These are phyloP conservation scores for Sphagnum fallax DNA, from an alignment of 228 moss, liverwort and hornwort species.

Conservation along the genomic window DNA sequence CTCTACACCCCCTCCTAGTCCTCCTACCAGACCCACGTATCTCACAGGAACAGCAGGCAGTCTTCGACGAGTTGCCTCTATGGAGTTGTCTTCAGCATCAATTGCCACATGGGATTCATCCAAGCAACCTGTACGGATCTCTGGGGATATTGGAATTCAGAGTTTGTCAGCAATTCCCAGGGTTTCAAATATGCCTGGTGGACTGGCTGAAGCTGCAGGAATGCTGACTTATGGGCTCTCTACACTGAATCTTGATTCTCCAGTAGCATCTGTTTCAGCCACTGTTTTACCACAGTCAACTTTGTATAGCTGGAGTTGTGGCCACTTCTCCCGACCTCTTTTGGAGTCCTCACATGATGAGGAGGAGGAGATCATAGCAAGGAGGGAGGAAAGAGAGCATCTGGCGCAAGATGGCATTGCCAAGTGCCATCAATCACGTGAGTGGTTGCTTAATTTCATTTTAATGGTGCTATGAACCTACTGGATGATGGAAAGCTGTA, in stretches of 20 bases:
- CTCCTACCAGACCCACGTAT: conserved; percentile 53
- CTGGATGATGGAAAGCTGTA: too few species aligned
- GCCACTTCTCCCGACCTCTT: conserved; percentile 86
- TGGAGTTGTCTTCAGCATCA: conserved; percentile 65
- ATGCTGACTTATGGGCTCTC: conserved; percentile 54
- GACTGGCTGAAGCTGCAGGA: conserved; percentile 49
- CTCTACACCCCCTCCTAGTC: conserved; percentile 86
- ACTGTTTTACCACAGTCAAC: conserved; percentile 60
- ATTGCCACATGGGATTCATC: conserved; percentile 52
- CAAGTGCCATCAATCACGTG: conserved; percentile 82
- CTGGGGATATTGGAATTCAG: conserved; percentile 78
- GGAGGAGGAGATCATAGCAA: conserved; percentile 75
- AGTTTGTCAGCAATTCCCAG: conserved; percentile 58
- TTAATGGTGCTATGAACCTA: too few species aligned
- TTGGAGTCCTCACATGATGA: conserved; percentile 69
- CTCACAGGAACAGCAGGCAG: conserved; percentile 52
- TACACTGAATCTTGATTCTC: conserved; percentile 19
- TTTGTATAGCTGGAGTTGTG: conserved; percentile 86
- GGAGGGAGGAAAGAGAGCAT: conserved; percentile 69
- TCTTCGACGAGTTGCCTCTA: conserved; percentile 81
- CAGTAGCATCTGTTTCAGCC: conserved; percentile 25
- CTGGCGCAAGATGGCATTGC: conserved; percentile 69
- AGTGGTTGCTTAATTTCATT: conserved; percentile 21
- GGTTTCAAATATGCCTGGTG: conserved; percentile 34
- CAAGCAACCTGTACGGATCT: conserved; percentile 55